Evolutionary conservation across 2,329 filamentous ascomycete genomes (phyloP), one percentile per base, ranked within the genome.

Genomic region (Claviceps capensis): DNA sequence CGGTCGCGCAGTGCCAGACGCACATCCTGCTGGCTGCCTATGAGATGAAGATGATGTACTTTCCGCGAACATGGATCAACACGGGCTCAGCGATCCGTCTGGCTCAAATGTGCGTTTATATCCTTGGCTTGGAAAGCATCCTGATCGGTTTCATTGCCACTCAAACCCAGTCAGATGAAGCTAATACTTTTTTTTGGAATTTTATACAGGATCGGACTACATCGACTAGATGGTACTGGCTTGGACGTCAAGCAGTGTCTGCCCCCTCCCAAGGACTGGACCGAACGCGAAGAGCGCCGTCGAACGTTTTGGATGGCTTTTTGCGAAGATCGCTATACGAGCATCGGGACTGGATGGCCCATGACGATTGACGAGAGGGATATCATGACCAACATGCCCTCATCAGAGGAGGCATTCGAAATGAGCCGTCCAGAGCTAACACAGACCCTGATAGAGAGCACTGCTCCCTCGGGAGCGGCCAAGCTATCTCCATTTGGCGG

Each of bases 31-130:
- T 94, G 47, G 80, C 83, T 5, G 82, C 79, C 0, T 96, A 95
- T 61, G 93, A 98, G 66, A 97, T 96, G 73, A 95, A 91, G 69
- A 86, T 87, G 77, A 95, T 97, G 87, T 94, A 89, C 66, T 97
- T 97, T 60, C 91, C 93, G 1, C 76, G 93, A 58, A 93, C 93
- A 1, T 97, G 93, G 93, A 81, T 95, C 71, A 96, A 87, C 59
- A 85, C 87, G 2, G 93, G 91, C 22, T 77, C 86, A 55, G 85
- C 85, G 4, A 80, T 85, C n/a, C 79, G 91, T 49, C 69, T 97
- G 51, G 80, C 81, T 49, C 85, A 95, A 62, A 96, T 97, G 91
- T 82, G 64, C 65, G 77, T 65, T 17, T 30, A 14, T 13, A 9
- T 42, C 5, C 13, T 14, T 5, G 40, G 13, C 14, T 23, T 44